Base-by-base conservation (phyloP, 1,139 yeast genomes). In the Hyphopichia pseudoburtonii region DNA sequence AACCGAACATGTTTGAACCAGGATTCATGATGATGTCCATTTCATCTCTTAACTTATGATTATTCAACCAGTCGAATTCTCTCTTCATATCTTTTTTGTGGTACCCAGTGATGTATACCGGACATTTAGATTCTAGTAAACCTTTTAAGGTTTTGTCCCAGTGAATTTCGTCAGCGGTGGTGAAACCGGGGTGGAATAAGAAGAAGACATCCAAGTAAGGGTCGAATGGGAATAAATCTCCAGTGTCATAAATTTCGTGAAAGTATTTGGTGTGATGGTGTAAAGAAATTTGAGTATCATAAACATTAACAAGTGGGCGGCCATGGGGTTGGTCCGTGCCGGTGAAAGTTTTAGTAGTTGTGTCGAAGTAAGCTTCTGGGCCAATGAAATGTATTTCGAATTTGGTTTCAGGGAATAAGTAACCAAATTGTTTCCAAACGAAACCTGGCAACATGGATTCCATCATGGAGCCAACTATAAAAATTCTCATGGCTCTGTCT, bases 211-310 rank as follows among this genome's bases (percentile, higher is more conserved):
- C 98, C 59, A 87, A 76, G 62, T 90, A 92, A 29, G 99, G 98
- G 61, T 92, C 98, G 60, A 90, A 92, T 12, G 98, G 98, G 82
- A 89, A 88, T 58, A 92, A 84, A 62, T 90, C 97, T 51, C 92
- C 95, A 41, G 86, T 83, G 50, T 88, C 88, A 62, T 92, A 95
- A 41, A 86, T 73, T 35, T 86, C 92, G 56, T 89, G 89, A 79
- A 92, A 92, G 61, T 84, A 90, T 54, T 86, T 85, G 2, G 97
- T 86, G 60, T 90, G 96, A 63, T 86, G 85, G 43, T 84, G 78
- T 47, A 90, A 73, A 22, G 86, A 73, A 55, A 92, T 64, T 44
- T 85, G 82, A 36, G 80, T 85, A 60, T 88, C 96, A 38, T 85
- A 70, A 55, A 94, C 76, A 52, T 81, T 80, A 24, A 82, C 79